Evolutionary conservation across 768 basidiomycete species (phyloP).

Genomic region (Lactarius deliciosus): DNA sequence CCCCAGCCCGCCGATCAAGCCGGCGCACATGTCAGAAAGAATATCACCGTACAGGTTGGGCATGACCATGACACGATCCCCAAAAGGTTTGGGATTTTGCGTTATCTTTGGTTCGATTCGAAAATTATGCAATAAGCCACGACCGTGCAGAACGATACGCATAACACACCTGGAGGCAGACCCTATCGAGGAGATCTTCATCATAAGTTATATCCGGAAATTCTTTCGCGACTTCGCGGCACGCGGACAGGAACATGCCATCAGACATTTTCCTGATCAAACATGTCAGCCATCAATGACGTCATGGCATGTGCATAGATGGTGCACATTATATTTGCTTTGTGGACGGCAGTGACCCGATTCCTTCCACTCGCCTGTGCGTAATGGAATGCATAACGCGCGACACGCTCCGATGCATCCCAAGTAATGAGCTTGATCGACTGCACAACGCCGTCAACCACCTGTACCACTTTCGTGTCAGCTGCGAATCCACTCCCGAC

Average conservation of each 20-base stretch:
- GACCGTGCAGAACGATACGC: not conserved
- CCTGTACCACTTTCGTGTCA: conserved; percentile 43
- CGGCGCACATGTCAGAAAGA: conserved; percentile 97
- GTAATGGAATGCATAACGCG: conserved; percentile 97
- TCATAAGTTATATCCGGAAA: conserved; percentile 93
- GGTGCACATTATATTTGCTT: conserved; percentile 94
- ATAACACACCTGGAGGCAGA: conserved; percentile 76
- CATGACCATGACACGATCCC: conserved; percentile 99
- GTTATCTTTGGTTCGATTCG: conserved; percentile 56
- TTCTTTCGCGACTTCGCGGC: conserved; percentile 92
- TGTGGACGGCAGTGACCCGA: conserved; percentile 97
- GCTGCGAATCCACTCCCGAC: conserved; percentile 10
- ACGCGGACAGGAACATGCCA: conserved; percentile 98
- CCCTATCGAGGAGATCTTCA: conserved; percentile 95
- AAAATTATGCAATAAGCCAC: not conserved
- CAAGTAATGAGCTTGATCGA: conserved; percentile 99
- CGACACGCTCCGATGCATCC: conserved; percentile 98
- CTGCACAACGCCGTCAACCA: conserved; percentile 97
- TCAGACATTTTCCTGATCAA: conserved; percentile 97
- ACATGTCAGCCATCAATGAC: conserved; percentile 14
- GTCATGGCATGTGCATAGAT: conserved; percentile 5
- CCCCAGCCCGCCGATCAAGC: conserved; percentile 96
- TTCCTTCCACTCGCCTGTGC: conserved; percentile 85
- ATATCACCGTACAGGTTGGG: conserved; percentile 97
- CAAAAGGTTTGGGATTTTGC: conserved; percentile 89